These are phyloP conservation scores for Garcileccinum viscosum DNA, from an alignment of 1,284 basidiomycete genomes.

Conservation along the genomic window DNA sequence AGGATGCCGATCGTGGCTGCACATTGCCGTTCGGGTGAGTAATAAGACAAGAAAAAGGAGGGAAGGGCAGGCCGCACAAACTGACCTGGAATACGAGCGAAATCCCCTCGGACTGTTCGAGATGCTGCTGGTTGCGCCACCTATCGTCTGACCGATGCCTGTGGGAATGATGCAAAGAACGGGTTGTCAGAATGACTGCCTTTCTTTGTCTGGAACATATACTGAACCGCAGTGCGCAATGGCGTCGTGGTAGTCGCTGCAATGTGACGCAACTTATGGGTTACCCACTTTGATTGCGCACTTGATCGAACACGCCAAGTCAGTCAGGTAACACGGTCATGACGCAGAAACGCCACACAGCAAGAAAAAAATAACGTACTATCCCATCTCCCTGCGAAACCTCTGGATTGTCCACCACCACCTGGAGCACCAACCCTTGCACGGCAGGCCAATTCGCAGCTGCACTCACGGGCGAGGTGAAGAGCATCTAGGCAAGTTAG, in stretches of 20 bases:
- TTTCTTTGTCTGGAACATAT: slow-evolving; percentile 14
- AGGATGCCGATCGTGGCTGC: slow-evolving; percentile 51
- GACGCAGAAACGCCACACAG: neutral
- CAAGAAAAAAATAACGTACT: slow-evolving; percentile 40
- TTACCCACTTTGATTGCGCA: slow-evolving; percentile 60
- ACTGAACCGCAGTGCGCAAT: slow-evolving; percentile 47
- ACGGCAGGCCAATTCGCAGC: slow-evolving; percentile 39
- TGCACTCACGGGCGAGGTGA: slow-evolving; percentile 60
- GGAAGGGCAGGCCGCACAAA: neutral
- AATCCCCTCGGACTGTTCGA: slow-evolving; percentile 69
- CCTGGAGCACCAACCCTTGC: slow-evolving; percentile 43
- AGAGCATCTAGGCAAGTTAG: slow-evolving; percentile 54
- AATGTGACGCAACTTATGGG: slow-evolving; percentile 59
- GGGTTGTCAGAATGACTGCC: neutral
- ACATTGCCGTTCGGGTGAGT: slow-evolving; percentile 34
- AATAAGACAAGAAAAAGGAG: slow-evolving; percentile 21
- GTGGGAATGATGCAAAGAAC: neutral
- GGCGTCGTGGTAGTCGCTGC: slow-evolving; percentile 39
- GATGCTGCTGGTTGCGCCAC: slow-evolving; percentile 56
- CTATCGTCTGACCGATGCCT: slow-evolving; percentile 59
- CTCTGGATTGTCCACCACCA: slow-evolving; percentile 42
- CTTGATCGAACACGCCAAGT: slow-evolving; percentile 2
- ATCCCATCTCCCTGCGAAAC: slow-evolving; percentile 57
- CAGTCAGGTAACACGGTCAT: neutral
- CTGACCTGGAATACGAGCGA: slow-evolving; percentile 39